A percentile compares a stretch with the other conserved stretches of the same genome.
Evolutionary conservation across 768 basidiomycete species (phyloP).

Genomic region (Mycena rebaudengoi): DNA sequence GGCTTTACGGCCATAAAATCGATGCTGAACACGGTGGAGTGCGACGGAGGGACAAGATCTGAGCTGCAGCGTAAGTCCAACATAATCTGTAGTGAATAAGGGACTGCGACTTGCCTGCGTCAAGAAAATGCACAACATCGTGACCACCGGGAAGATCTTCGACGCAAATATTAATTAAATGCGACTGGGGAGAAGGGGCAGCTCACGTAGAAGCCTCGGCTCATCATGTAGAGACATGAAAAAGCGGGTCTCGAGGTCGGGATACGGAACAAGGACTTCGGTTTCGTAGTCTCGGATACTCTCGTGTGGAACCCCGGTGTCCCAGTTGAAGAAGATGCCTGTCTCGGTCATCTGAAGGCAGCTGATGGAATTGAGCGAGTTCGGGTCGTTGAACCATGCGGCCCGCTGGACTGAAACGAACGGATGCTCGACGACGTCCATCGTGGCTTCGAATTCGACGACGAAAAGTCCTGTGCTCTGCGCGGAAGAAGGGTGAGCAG

Average conservation of each 20-base stretch:
- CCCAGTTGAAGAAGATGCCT: slow-evolving; percentile 22
- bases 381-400: slow-evolving; percentile 19
- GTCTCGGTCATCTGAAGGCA: slow-evolving; percentile 23
- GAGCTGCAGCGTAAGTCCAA: neutral
- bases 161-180: neutral
- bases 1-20: no score
- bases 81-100: neutral
- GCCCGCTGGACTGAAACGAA: slow-evolving; percentile 5
- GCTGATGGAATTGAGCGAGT: neutral
- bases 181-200: neutral
- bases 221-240: neutral
- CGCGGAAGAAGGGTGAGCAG: no score
- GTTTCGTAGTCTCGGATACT: neutral
- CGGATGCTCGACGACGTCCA: neutral
- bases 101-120: slow-evolving; percentile 12
- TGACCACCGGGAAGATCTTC: slow-evolving; percentile 17
- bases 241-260: neutral
- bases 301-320: neutral
- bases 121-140: slow-evolving; percentile 11
- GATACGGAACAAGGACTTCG: slow-evolving; percentile 4
- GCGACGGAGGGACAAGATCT: neutral
- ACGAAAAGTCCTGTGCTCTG: slow-evolving; percentile 24
- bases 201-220: slow-evolving; percentile 5
- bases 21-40: neutral
- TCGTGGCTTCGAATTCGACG: slow-evolving; percentile 16